Conservation (phyloP, 192 early-diverging fungal species). For the Glomus cerebriforme region DNA sequence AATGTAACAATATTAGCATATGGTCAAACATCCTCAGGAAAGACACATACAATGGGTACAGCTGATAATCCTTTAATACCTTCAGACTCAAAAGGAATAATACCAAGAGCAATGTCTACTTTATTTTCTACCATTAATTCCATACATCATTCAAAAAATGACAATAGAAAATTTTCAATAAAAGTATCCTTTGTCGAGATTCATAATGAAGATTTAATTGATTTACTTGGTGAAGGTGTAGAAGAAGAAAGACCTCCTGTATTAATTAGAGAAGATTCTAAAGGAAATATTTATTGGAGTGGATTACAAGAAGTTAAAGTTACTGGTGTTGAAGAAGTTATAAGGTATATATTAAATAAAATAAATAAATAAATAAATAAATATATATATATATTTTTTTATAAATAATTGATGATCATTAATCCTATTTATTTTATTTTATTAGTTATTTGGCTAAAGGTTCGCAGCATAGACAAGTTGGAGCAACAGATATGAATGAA, state of each 20-base stretch:
- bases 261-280: constrained; percentile 80
- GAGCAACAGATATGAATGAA: constrained; percentile 96
- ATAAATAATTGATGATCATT: neutral
- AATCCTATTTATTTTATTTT: neutral
- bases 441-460: constrained; percentile 65
- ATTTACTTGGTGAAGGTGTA: constrained; percentile 72
- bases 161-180: constrained; percentile 44
- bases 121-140: constrained; percentile 50
- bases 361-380: constrained; percentile 3
- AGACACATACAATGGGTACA: constrained; percentile 97
- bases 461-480: constrained; percentile 78
- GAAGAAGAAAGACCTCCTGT: constrained; percentile 61
- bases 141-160: constrained; percentile 33
- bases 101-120: constrained; percentile 68
- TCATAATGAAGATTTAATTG: constrained; percentile 96
- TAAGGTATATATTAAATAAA: constrained; percentile 50
- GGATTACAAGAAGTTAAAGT: constrained; percentile 82
- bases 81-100: constrained; percentile 56
- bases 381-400: constrained; percentile 11
- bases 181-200: constrained; percentile 91
- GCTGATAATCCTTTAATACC: constrained; percentile 41
- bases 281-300: constrained; percentile 84
- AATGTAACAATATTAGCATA: constrained; percentile 95
- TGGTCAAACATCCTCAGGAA: constrained; percentile 93
- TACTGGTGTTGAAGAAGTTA: constrained; percentile 68